These are phyloP conservation scores for Neoboletus subvelutipes DNA, from an alignment of 768 basidiomycete genomes.

Conservation along the genomic window DNA sequence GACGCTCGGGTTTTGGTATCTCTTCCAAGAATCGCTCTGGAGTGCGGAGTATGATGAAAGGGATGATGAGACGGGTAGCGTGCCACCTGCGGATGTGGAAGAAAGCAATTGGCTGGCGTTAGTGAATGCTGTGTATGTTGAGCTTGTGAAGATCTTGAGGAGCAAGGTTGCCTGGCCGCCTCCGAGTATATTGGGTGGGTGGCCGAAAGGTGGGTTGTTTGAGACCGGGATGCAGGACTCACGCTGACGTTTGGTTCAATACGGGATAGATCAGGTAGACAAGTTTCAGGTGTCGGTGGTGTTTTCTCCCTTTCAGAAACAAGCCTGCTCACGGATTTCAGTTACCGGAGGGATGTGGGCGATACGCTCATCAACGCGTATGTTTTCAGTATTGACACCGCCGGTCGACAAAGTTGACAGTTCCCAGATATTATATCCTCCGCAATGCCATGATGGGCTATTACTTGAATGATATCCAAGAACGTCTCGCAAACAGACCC, in stretches of 20 bases:
- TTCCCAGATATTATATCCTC: constrained; percentile 77
- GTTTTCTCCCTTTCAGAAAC: background rate
- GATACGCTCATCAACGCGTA: constrained; percentile 89
- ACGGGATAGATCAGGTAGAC: constrained; percentile 65
- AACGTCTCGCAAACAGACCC: constrained; percentile 46
- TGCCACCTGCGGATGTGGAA: constrained; percentile 20
- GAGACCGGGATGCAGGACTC: background rate
- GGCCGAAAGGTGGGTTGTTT: constrained; percentile 63
- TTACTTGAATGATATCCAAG: constrained; percentile 60
- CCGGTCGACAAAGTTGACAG: constrained; percentile 7
- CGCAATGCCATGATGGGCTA: constrained; percentile 79
- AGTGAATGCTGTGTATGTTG: constrained; percentile 75
- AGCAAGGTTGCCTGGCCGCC: constrained; percentile 75
- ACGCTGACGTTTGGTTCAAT: constrained; percentile 9
- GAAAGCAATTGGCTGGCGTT: constrained; percentile 46
- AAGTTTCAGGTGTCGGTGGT: constrained; percentile 71
- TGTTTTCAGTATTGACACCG: constrained; percentile 24
- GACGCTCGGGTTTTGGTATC: constrained; percentile 87
- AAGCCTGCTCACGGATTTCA: constrained; percentile 28
- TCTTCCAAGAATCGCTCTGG: constrained; percentile 88
- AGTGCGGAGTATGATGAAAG: constrained; percentile 51
- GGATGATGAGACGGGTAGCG: constrained; percentile 31
- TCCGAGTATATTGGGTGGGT: constrained; percentile 42
- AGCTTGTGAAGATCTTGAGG: constrained; percentile 69
- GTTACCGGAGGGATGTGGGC: constrained; percentile 82